Evolutionary conservation across 306 rosid species (phyloP).

Genomic region (Canavalia gladiata): DNA sequence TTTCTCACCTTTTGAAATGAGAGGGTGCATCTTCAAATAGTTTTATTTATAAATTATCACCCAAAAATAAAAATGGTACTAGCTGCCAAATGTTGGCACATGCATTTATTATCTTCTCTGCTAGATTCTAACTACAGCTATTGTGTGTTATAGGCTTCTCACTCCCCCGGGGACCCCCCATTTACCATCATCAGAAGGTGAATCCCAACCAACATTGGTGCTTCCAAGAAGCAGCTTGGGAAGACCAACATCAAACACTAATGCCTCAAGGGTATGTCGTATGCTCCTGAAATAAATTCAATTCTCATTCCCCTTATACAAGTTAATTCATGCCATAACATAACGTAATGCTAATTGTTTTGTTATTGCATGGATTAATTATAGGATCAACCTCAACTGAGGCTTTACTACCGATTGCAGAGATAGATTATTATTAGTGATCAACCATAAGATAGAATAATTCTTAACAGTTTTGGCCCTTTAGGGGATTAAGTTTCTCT

Average conservation of each 20-base stretch:
- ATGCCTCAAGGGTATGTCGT: slow-evolving; percentile 79
- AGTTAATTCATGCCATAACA: not conserved
- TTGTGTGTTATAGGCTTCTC: slow-evolving; percentile 75
- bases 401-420: not conserved
- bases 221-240: slow-evolving; percentile 61
- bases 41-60: not conserved
- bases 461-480: not conserved
- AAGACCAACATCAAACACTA: slow-evolving; percentile 63
- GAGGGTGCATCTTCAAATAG: not conserved
- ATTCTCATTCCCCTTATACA: slow-evolving; percentile 27
- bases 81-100: not conserved
- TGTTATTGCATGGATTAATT: not conserved
- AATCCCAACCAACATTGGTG: slow-evolving; percentile 52
- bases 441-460: not conserved
- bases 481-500: not conserved
- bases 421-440: not conserved
- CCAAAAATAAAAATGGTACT: not conserved
- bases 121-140: slow-evolving; percentile 8
- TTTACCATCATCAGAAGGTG: slow-evolving; percentile 66
- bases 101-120: not conserved
- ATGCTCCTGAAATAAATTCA: slow-evolving; percentile 37
- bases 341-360: not conserved
- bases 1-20: slow-evolving; percentile 1
- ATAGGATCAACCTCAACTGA: not conserved
- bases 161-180: slow-evolving; percentile 88